Base-by-base conservation (phyloP, 495 filamentous ascomycete species). In the Penicillium atrosanguineum region DNA sequence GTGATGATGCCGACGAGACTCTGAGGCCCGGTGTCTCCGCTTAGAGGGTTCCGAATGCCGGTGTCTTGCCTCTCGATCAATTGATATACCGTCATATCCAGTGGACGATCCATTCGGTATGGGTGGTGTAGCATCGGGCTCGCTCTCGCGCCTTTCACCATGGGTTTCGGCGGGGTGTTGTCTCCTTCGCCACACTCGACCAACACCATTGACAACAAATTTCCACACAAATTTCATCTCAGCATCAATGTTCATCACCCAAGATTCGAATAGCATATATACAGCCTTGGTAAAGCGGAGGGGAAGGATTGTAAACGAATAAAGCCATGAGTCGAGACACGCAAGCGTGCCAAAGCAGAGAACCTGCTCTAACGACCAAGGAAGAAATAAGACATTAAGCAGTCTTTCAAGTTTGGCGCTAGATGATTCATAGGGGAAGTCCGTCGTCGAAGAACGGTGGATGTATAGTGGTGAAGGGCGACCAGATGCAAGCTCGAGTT, bases 271-370 rank as follows among this genome's bases (percentile, higher is more conserved):
- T 26, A 97, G 71, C 2, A 97, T 84, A 2, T 84, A 82, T 0
- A 92, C 56, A 9, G 94, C 91, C 55, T 91, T 90, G 47, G 92
- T 65, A 65, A 99, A 97, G 0, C 94, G 83, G 48, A 99, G 78
- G 11, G 94, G 94, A 7, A 97, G 73, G 28, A 99, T 91, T 0
- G 95, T 99, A 54, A 97, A 95, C 0, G 91, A 91, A 69, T 95
- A 91, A 5, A 97, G 79, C 94, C 93, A 99, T n/a, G 91, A 87
- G 73, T 99, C 94, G 28, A 97, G 75, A 68, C 94, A 97, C 26
- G 93, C 90, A 20, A 97, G 63, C 9, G 87, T 83, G 7, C 94
- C 94, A 73, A 99, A 97, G 59, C 82, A 83, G 18, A 99, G 78
- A 1, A 90, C 82, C 49, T 86, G 82, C 70, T 99, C 94, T n/a